Evolutionary conservation across 768 basidiomycete species (phyloP).

Genomic region (Auricularia auricula-judae): DNA sequence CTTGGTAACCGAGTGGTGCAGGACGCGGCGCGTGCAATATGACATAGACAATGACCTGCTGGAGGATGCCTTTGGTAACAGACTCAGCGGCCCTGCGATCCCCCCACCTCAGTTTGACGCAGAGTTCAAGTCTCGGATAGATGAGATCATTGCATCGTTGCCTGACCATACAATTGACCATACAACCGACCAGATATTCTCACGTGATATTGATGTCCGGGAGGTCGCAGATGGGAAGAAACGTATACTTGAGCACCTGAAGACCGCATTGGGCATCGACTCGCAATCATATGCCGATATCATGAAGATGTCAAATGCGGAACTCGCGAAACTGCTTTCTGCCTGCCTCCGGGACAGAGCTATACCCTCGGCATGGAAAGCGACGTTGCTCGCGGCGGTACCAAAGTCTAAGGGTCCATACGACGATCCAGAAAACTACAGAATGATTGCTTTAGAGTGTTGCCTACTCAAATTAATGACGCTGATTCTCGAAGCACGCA

Average conservation of each 20-base stretch:
- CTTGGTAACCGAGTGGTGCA: background rate
- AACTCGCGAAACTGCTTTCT: background rate
- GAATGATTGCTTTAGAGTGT: slow-evolving; percentile 20
- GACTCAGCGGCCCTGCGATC: background rate
- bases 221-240: background rate
- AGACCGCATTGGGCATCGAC: background rate
- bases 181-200: background rate
- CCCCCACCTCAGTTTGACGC: background rate
- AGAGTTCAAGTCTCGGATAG: background rate
- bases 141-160: background rate
- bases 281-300: background rate
- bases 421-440: slow-evolving; percentile 14
- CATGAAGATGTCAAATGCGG: background rate
- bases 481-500: slow-evolving; percentile 13
- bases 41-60: background rate
- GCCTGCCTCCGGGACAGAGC: background rate
- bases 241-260: background rate
- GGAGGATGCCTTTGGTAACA: background rate
- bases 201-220: background rate
- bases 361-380: background rate
- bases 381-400: background rate
- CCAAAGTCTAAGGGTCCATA: background rate
- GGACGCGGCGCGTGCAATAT: background rate
- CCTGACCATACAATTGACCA: background rate
- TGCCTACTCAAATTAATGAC: slow-evolving; percentile 18